phyloP scores from a whole-genome alignment of 2,329 filamentous ascomycete genomes.

The Alternaria gansuensis region DNA sequence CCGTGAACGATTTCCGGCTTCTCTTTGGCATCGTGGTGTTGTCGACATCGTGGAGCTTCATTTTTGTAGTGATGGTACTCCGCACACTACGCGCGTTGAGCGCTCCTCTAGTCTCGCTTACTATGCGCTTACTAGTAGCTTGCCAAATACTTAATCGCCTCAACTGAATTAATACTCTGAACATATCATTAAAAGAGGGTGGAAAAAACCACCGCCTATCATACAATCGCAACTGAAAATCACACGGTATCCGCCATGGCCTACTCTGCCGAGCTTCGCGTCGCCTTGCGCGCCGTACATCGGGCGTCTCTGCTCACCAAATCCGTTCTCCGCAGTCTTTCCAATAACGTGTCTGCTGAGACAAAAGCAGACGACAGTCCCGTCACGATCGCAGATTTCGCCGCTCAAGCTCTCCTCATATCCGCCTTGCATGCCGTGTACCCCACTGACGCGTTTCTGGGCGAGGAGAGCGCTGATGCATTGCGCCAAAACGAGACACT shows the following conservation, averaged over 20 bases:
- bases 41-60: slow-evolving; percentile 10
- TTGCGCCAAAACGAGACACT: slow-evolving; percentile 61
- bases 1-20: background rate
- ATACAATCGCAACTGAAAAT: slow-evolving; percentile 11
- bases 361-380: slow-evolving; percentile 68
- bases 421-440: slow-evolving; percentile 63
- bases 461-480: slow-evolving; percentile 67
- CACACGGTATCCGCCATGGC: slow-evolving; percentile 16
- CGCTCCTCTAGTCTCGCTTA: slow-evolving; percentile 25
- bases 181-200: slow-evolving; percentile 15
- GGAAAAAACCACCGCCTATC: slow-evolving; percentile 14
- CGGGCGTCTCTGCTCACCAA: slow-evolving; percentile 68
- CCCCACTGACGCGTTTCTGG: slow-evolving; percentile 66
- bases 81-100: slow-evolving; percentile 1
- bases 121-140: slow-evolving; percentile 23
- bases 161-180: slow-evolving; percentile 27
- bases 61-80: slow-evolving; percentile 3
- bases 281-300: slow-evolving; percentile 59
- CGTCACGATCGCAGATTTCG: slow-evolving; percentile 71
- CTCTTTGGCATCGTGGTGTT: background rate
- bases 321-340: slow-evolving; percentile 59
- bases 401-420: slow-evolving; percentile 69
- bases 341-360: slow-evolving; percentile 58
- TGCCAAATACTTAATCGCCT: slow-evolving; percentile 14
- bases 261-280: slow-evolving; percentile 42